These are phyloP conservation scores for Aegilops longissima DNA, from an alignment of 176 grass and related monocot species.

Conservation along the genomic window DNA sequence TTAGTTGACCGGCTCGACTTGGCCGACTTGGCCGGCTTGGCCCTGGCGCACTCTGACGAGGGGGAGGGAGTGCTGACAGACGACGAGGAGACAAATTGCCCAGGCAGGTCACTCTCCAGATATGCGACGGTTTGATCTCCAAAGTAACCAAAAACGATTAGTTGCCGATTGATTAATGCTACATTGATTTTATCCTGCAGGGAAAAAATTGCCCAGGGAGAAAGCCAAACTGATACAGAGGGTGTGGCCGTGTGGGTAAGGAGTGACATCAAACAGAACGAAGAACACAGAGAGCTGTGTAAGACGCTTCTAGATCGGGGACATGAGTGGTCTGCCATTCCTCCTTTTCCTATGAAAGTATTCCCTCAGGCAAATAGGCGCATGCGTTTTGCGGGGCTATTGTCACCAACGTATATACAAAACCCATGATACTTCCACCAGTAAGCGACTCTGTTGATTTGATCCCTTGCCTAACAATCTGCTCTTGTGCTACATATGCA, in stretches of 20 bases:
- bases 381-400: neutral
- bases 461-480: neutral
- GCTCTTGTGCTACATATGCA: neutral
- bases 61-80: neutral
- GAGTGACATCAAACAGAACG: neutral
- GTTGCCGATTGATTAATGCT: neutral
- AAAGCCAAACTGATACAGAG: neutral
- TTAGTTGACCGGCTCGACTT: neutral
- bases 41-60: neutral
- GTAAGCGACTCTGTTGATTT: neutral
- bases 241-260: neutral
- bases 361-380: neutral
- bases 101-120: neutral
- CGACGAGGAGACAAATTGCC: slow-evolving; percentile 5
- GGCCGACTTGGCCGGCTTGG: neutral
- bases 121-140: neutral
- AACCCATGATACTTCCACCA: neutral
- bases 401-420: slow-evolving; percentile 12
- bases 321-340: neutral
- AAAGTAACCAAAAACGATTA: neutral
- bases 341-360: slow-evolving; percentile 7
- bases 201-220: neutral
- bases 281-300: neutral
- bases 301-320: neutral
- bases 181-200: neutral